phyloP scores from a whole-genome alignment of 768 basidiomycete species.

The Agaricus bisporus region DNA sequence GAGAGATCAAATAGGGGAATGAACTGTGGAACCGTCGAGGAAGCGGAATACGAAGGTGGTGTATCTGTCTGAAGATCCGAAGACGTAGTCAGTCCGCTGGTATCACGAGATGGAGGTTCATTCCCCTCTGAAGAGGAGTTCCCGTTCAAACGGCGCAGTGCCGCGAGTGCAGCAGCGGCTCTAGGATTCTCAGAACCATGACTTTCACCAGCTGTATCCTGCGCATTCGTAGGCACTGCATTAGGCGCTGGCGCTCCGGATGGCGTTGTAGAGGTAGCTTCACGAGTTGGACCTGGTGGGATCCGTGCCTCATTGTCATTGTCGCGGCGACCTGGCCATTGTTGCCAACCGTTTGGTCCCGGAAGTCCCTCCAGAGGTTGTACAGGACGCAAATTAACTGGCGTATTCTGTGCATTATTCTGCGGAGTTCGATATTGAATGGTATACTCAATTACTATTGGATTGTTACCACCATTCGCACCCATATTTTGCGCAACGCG shows the following conservation, averaged over 20 bases:
- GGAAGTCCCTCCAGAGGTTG: constrained; percentile 59
- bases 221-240: background rate
- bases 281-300: background rate
- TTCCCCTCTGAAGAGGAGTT: background rate
- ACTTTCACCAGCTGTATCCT: background rate
- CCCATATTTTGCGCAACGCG: constrained; percentile 13
- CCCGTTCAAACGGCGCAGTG: constrained; percentile 43
- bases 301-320: background rate
- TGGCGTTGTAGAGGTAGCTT: constrained; percentile 1
- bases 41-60: background rate
- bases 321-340: constrained; percentile 43
- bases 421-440: constrained; percentile 48
- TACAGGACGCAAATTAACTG: constrained; percentile 32
- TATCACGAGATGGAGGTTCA: too few species aligned
- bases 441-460: constrained; percentile 58
- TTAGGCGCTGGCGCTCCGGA: background rate
- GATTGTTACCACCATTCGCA: constrained; percentile 28
- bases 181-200: constrained; percentile 17
- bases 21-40: constrained; percentile 18
- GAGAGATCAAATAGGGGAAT: constrained; percentile 27
- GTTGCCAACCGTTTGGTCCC: constrained; percentile 65
- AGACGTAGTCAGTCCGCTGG: too few species aligned
- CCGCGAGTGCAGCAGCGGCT: constrained; percentile 61
- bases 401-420: constrained; percentile 25
- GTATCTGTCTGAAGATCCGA: too few species aligned